Conservation (phyloP, 73 alveolate genomes). For the Paramecium caudatum region DNA sequence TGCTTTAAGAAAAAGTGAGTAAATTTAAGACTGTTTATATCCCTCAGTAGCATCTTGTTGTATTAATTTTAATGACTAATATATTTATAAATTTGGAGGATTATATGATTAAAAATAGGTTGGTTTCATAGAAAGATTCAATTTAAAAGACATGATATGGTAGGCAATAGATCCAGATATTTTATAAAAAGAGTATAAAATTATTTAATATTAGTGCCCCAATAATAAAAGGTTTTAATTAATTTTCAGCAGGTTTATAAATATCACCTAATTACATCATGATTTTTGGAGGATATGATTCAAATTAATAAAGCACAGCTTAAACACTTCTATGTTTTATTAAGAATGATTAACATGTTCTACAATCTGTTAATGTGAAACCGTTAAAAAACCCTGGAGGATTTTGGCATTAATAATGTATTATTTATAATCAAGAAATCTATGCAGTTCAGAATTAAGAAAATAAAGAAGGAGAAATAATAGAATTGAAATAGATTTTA, state of each 20-base stretch:
- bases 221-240: conserved; percentile 12
- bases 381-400: conserved; percentile 48
- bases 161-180: conserved; percentile 44
- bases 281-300: conserved; percentile 54
- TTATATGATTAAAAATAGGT: not conserved
- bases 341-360: not conserved
- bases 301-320: not conserved
- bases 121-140: conserved; percentile 38
- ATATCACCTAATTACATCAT: not conserved
- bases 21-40: conserved; percentile 2
- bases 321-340: not conserved
- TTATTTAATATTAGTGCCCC: not conserved
- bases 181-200: not conserved
- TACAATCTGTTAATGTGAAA: not conserved
- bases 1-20: conserved; percentile 17
- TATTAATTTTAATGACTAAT: not conserved
- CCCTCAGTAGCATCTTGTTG: conserved; percentile 52
- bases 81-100: conserved; percentile 67
- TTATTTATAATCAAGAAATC: not conserved
- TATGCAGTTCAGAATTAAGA: conserved; percentile 45
- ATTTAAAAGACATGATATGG: conserved; percentile 39
- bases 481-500: not conserved
- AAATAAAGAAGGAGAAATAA: not conserved
- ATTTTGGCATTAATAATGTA: conserved; percentile 52
- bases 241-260: conserved; percentile 49